A percentile compares a stretch with the other conserved stretches of the same genome.
Evolutionary conservation across 1,139 yeast genomes (phyloP).

Genomic region (Suhomyces yuchorum): DNA sequence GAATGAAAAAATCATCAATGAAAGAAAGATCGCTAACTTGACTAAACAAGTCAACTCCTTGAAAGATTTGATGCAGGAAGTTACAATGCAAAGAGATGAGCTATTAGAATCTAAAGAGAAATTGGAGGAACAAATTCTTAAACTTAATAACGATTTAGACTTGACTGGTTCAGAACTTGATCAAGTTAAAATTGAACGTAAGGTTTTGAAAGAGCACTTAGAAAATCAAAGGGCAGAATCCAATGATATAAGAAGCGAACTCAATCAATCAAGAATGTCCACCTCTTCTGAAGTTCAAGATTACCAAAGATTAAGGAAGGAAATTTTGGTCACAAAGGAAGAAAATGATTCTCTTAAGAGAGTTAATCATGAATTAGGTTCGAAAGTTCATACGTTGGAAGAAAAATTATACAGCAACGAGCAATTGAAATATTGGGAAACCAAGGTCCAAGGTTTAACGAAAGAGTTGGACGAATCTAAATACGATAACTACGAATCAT

Average conservation of each 20-base stretch:
- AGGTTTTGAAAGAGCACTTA: slow-evolving; percentile 39
- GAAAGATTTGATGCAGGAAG: slow-evolving; percentile 54
- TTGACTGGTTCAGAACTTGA: slow-evolving; percentile 40
- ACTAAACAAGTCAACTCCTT: slow-evolving; percentile 53
- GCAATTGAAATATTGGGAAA: slow-evolving; percentile 49
- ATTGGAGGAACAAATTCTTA: slow-evolving; percentile 49
- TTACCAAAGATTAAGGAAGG: slow-evolving; percentile 42
- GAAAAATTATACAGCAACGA: slow-evolving; percentile 49
- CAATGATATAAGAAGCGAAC: slow-evolving; percentile 35
- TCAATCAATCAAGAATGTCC: slow-evolving; percentile 37
- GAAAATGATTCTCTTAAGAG: slow-evolving; percentile 46
- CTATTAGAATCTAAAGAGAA: slow-evolving; percentile 49
- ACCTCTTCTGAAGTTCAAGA: slow-evolving; percentile 37
- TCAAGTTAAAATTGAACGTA: slow-evolving; percentile 33
- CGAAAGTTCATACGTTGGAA: slow-evolving; percentile 38
- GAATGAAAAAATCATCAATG: slow-evolving; percentile 47
- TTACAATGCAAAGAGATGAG: slow-evolving; percentile 51
- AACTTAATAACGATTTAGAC: slow-evolving; percentile 47
- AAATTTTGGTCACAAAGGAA: slow-evolving; percentile 41
- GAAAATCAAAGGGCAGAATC: slow-evolving; percentile 38
- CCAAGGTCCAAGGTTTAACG: slow-evolving; percentile 36
- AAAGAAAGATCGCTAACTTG: slow-evolving; percentile 49
- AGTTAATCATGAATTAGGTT: slow-evolving; percentile 37
- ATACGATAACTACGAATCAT: slow-evolving; percentile 34
- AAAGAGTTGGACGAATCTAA: slow-evolving; percentile 35